phyloP scores from a whole-genome alignment of 495 filamentous ascomycete genomes.

The Choiromyces venosus region DNA sequence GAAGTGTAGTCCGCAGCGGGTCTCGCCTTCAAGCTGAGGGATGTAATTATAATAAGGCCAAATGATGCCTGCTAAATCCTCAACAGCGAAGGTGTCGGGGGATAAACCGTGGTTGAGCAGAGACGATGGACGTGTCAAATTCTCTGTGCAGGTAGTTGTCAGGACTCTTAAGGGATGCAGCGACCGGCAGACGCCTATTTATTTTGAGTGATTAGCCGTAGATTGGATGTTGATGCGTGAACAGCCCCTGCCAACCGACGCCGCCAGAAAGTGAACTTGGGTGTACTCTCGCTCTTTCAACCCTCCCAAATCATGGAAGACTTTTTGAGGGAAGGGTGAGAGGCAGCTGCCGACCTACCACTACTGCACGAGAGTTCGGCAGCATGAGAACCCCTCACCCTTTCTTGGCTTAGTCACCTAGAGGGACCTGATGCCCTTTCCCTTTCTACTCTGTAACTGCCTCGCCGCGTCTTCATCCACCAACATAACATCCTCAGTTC shows the following conservation, averaged over 20 bases:
- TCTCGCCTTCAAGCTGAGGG: background rate
- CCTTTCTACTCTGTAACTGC: background rate
- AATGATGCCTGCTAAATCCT: background rate
- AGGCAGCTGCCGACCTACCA: background rate
- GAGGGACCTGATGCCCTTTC: background rate
- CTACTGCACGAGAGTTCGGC: background rate
- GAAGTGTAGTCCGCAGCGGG: background rate
- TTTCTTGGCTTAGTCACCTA: background rate
- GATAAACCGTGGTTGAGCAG: background rate
- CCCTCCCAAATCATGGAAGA: background rate
- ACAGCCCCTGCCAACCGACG: background rate
- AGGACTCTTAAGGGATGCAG: background rate
- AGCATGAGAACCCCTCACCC: background rate
- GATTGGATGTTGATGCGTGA: background rate
- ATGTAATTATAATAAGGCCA: background rate
- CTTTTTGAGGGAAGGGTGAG: background rate
- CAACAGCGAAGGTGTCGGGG: background rate
- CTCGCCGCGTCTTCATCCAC: background rate
- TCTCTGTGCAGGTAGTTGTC: background rate
- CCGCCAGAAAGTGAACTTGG: background rate
- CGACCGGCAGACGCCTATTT: background rate
- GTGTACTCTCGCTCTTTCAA: background rate
- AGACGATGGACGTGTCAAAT: background rate
- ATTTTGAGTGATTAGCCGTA: conserved; percentile 3
- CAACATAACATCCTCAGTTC: background rate